Conservation (phyloP, 257 asterid species). For the Datura wrightii region DNA sequence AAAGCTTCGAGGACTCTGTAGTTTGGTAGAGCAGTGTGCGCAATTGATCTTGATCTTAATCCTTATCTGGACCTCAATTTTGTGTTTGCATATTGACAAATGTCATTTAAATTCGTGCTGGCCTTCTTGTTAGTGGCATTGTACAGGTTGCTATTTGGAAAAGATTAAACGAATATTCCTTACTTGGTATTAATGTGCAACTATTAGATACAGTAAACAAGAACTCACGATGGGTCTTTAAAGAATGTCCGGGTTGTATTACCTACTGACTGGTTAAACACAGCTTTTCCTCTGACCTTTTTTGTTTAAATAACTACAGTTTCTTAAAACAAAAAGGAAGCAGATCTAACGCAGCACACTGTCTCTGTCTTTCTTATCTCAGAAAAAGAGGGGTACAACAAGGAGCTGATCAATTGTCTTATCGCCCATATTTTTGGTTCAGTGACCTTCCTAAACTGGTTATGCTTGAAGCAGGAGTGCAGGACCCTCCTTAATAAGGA, state of each 20-base stretch:
- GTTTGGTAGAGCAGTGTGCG: background rate
- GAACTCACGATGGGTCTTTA: background rate
- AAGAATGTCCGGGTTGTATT: background rate
- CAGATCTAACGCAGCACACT: background rate
- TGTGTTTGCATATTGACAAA: background rate
- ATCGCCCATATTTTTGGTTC: constrained; percentile 1
- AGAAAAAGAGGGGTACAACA: background rate
- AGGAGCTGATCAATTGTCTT: background rate
- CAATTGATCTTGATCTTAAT: background rate
- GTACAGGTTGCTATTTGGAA: background rate
- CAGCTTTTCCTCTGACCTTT: background rate
- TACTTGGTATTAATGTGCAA: constrained; percentile 1
- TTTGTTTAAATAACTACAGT: constrained; percentile 7
- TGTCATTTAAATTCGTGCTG: background rate
- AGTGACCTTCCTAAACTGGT: background rate
- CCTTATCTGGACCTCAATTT: constrained; percentile 11
- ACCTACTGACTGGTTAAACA: background rate
- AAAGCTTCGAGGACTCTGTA: constrained; percentile 3
- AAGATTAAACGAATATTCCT: background rate
- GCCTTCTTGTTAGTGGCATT: background rate
- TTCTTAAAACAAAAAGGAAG: background rate
- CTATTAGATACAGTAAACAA: background rate
- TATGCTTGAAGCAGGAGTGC: background rate
- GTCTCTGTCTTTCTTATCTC: background rate
- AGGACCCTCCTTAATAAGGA: background rate